A percentile compares a stretch with the other conserved stretches of the same genome.
These are phyloP conservation scores for Pestalotiopsis fici DNA, from an alignment of 2,329 filamentous ascomycete genomes.

Conservation along the genomic window DNA sequence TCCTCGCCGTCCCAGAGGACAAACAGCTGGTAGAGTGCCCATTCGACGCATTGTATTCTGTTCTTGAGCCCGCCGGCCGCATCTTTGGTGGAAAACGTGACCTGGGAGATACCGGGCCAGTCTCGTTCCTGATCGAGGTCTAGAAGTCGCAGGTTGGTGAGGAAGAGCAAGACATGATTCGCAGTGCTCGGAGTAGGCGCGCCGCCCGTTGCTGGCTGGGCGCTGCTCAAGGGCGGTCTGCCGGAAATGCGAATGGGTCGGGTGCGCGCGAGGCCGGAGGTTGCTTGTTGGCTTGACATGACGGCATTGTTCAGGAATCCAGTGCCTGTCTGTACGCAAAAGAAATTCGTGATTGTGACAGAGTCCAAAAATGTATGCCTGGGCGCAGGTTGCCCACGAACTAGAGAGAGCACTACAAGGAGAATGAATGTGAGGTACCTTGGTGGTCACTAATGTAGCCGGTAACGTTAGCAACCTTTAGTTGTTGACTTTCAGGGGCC, in stretches of 20 bases:
- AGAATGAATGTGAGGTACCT: not conserved
- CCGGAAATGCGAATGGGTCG: conserved; percentile 25
- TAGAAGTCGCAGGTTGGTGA: conserved; percentile 82
- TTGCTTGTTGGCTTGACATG: conserved; percentile 32
- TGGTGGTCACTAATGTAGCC: no score
- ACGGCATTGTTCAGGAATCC: conserved; percentile 22
- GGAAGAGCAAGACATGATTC: conserved; percentile 65
- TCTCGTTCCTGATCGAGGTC: conserved; percentile 75
- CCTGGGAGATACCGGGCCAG: conserved; percentile 75
- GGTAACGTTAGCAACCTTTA: no score
- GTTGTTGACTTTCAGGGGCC: not conserved
- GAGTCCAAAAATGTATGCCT: not conserved
- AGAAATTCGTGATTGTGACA: not conserved
- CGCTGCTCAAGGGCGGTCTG: conserved; percentile 29
- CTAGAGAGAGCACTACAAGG: not conserved
- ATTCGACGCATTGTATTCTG: conserved; percentile 81
- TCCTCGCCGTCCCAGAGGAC: conserved; percentile 78
- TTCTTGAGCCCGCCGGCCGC: conserved; percentile 75
- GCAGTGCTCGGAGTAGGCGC: conserved; percentile 32
- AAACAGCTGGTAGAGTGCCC: conserved; percentile 88
- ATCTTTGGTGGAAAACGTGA: conserved; percentile 70
- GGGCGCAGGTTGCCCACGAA: not conserved
- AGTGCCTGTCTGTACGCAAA: not conserved
- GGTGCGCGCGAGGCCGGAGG: conserved; percentile 29
- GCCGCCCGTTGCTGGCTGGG: conserved; percentile 19